A percentile compares a stretch with the other conserved stretches of the same genome.
Evolutionary conservation across 2,329 filamentous ascomycete genomes (phyloP).

Genomic region (Cladosporium sp.): DNA sequence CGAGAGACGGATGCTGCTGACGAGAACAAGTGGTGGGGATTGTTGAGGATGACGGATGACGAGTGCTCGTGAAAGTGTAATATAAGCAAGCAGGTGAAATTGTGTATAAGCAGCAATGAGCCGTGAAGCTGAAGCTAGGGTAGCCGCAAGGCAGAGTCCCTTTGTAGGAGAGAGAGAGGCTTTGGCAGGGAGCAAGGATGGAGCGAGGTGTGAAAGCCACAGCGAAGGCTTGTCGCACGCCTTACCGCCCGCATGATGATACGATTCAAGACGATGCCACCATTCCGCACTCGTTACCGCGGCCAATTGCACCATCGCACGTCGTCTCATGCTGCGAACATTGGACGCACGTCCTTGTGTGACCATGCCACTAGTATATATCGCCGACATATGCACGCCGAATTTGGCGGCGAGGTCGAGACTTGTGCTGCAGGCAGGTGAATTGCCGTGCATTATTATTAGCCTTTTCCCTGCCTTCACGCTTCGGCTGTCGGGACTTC

Average conservation of each 20-base stretch:
- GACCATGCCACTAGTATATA: not conserved
- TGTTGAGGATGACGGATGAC: too few relatives aligned
- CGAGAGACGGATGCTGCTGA: not conserved
- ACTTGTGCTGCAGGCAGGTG: not conserved
- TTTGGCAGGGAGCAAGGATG: not conserved
- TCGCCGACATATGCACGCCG: not conserved
- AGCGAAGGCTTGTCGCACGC: slow-evolving; percentile 2
- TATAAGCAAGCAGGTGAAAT: too few relatives aligned
- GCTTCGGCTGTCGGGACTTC: not conserved
- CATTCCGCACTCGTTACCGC: not conserved
- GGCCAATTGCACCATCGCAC: not conserved
- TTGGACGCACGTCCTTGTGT: not conserved
- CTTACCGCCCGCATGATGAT: not conserved
- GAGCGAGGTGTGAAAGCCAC: not conserved
- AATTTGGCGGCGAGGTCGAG: not conserved
- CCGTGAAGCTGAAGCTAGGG: too few relatives aligned
- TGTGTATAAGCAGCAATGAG: too few relatives aligned
- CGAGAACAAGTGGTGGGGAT: not conserved
- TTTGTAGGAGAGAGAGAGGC: too few relatives aligned
- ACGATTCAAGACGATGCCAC: not conserved
- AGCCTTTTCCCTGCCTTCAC: not conserved
- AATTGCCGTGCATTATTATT: not conserved
- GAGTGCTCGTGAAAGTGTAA: too few relatives aligned
- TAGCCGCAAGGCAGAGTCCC: too few relatives aligned
- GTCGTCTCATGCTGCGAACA: not conserved